phyloP scores from a whole-genome alignment of 1,284 basidiomycete genomes.

The Pseudozyma sp. region DNA sequence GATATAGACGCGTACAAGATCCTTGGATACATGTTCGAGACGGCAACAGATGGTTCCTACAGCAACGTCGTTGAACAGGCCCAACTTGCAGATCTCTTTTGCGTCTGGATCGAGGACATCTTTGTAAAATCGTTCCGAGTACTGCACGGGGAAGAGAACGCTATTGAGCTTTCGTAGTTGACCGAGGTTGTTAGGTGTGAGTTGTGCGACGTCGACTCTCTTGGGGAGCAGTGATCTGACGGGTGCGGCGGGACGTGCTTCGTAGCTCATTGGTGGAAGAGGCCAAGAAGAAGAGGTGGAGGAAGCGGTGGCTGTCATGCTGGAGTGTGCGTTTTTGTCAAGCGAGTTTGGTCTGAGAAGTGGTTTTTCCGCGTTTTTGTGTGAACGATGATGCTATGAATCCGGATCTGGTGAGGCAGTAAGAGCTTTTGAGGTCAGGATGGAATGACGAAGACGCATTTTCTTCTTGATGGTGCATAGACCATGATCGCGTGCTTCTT shows the following conservation, averaged over 20 bases:
- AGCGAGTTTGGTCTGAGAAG: not conserved
- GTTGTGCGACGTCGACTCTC: slow-evolving; percentile 51
- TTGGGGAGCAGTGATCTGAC: slow-evolving; percentile 40
- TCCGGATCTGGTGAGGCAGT: too few species aligned
- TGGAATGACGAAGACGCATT: not conserved
- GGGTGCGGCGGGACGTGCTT: slow-evolving; percentile 43
- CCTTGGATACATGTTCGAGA: slow-evolving; percentile 58
- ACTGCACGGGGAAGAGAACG: slow-evolving; percentile 65
- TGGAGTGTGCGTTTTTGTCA: not conserved
- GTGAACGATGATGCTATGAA: too few species aligned
- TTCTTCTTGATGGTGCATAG: slow-evolving; percentile 1
- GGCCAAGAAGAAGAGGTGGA: slow-evolving; percentile 32
- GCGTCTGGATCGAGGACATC: slow-evolving; percentile 58
- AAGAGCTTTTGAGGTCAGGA: not conserved
- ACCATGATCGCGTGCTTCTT: slow-evolving; percentile 5
- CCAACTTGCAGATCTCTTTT: slow-evolving; percentile 62
- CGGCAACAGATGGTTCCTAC: slow-evolving; percentile 69
- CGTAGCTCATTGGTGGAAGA: slow-evolving; percentile 52
- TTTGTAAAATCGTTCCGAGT: slow-evolving; percentile 64
- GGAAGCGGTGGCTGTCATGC: slow-evolving; percentile 22
- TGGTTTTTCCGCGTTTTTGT: not conserved
- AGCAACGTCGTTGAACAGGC: slow-evolving; percentile 70
- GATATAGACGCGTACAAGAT: slow-evolving; percentile 67
- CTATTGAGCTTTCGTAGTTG: slow-evolving; percentile 66
- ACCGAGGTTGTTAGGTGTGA: slow-evolving; percentile 67